Base-by-base conservation (phyloP, 2,329 filamentous ascomycete genomes). In the Ambrosiella beaveri region DNA sequence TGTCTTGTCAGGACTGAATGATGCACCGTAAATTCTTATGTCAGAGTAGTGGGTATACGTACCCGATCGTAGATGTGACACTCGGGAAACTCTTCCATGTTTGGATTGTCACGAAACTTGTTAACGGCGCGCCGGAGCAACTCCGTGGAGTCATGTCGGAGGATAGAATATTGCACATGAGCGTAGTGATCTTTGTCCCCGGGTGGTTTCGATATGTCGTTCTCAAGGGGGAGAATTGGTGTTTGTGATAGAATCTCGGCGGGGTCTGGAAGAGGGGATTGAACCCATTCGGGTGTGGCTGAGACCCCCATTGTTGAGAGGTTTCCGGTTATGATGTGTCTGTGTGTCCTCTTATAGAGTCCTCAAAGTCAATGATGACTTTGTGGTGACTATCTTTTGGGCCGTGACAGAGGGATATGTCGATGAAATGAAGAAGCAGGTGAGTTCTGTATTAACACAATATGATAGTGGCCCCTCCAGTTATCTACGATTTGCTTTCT, bases 91-190 rank as follows among this genome's bases (percentile, higher is more conserved):
- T 94, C 88, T 11, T 68, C 68, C 68, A 81, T 80, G 0, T 65
- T 61, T 0, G 82, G 81, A 6, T 75, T 65, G 0, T 68, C 62
- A 27, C 73, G 75, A 57, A 85, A 76, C 11, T 74, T 69, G 0
- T 71, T 69, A 0, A 95, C 76, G 0, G 86, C 82, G 61, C 80
- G 75, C 6, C 88, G 78, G 0, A 95, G 73, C 0, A 82, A 77
- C 11, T 84, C 78, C 2, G 86, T 72, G 0, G 81, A 79, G 65
- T 95, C 88, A 65, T 88, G 85, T 2, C 89, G 77, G 7, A 88
- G 74, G 1, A 95, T 76, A 2, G 80, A 73, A 65, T 93, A 95
- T 54, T 94, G 86, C 0, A 80, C 77, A 38, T 79, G 72, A 0
- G 95, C 72, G 59, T 95, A 95, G 0, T 75, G 72, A 1, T 80